phyloP scores from a whole-genome alignment of 177 flowering plant species.

The Vitis hybrid region DNA sequence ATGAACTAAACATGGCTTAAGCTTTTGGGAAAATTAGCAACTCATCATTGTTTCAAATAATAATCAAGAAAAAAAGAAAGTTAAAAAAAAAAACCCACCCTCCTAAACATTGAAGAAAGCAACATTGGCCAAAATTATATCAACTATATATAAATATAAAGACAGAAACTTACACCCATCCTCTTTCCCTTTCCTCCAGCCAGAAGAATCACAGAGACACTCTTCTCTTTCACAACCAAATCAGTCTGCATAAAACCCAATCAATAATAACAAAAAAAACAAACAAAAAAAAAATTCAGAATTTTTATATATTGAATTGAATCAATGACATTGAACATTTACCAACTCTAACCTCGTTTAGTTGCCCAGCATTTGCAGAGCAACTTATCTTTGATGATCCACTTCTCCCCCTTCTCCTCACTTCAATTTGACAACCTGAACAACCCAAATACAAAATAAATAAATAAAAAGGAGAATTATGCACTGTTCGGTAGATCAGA shows the following conservation, averaged over 20 bases:
- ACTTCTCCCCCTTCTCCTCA: not conserved
- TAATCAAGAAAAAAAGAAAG: too few relatives aligned
- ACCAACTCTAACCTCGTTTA: conserved; percentile 1
- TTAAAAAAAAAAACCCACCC: too few relatives aligned
- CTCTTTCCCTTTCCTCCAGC: conserved; percentile 96
- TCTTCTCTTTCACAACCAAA: conserved; percentile 51
- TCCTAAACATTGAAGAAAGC: too few relatives aligned
- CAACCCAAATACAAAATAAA: not conserved
- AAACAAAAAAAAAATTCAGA: not conserved
- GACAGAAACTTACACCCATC: conserved; percentile 72
- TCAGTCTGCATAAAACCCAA: conserved; percentile 26
- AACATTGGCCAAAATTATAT: too few relatives aligned
- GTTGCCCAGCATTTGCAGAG: conserved; percentile 12
- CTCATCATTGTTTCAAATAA: too few relatives aligned
- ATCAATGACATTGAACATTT: not conserved
- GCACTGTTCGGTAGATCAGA: not conserved
- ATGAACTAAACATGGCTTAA: too few relatives aligned
- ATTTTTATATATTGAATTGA: not conserved
- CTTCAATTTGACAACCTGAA: conserved; percentile 12
- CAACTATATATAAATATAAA: too few relatives aligned
- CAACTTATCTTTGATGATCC: not conserved
- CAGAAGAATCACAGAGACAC: conserved; percentile 88
- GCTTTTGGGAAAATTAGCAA: too few relatives aligned
- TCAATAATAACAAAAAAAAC: not conserved
- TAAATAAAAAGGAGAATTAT: not conserved